phyloP scores from a whole-genome alignment of 1,284 basidiomycete genomes.

The Anthracocystis setariae region DNA sequence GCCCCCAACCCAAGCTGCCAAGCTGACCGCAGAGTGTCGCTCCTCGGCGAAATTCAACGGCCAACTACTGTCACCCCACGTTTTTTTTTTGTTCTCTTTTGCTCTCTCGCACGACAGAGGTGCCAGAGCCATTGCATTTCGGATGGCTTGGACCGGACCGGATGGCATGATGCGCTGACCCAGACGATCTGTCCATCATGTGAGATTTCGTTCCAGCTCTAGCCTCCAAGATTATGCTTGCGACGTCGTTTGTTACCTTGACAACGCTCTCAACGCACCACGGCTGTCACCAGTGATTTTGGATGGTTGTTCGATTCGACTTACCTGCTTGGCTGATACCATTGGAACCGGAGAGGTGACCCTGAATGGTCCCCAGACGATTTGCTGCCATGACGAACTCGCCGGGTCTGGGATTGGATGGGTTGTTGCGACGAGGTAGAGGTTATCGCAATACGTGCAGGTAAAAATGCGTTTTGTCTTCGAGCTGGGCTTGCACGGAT shows the following conservation, averaged over 20 bases:
- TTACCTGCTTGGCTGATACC: conserved; percentile 48
- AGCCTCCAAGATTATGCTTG: no score
- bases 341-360: conserved; percentile 41
- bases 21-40: no score
- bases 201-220: no score
- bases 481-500: not conserved
- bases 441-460: no score
- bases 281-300: not conserved
- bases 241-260: no score
- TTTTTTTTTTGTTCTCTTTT: no score
- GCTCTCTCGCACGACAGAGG: conserved; percentile 6
- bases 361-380: conserved; percentile 49
- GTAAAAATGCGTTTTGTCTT: no score
- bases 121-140: not conserved
- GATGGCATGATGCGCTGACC: not conserved
- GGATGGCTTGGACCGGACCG: not conserved
- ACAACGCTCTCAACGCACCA: no score
- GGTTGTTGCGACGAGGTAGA: not conserved
- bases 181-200: conserved; percentile 1
- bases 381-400: conserved; percentile 31
- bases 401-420: conserved; percentile 1
- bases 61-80: no score
- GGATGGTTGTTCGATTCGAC: not conserved
- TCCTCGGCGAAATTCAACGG: not conserved
- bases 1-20: conserved; percentile 7